Evolutionary conservation across 441 rosid species (phyloP).

Genomic region (Adansonia madagascariensis): DNA sequence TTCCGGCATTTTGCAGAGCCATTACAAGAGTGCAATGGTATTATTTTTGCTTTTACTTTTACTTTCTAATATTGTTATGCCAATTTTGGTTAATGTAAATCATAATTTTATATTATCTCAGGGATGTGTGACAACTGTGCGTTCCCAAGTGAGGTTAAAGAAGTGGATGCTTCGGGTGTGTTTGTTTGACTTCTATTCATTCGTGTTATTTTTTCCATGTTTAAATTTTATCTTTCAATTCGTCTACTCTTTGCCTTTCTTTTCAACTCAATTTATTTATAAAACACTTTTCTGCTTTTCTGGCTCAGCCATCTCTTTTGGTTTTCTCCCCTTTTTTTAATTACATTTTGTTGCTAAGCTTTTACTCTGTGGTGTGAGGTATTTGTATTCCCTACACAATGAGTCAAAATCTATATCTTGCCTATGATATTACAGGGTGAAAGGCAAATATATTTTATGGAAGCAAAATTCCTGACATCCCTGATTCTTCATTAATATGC

Average conservation of each 20-base stretch:
- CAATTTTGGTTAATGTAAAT: conserved; percentile 26
- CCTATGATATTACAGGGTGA: neutral
- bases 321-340: neutral
- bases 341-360: conserved; percentile 4
- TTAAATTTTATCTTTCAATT: neutral
- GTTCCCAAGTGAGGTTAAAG: conserved; percentile 63
- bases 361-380: neutral
- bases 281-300: neutral
- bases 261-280: conserved; percentile 8
- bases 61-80: neutral
- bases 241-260: neutral
- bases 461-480: neutral
- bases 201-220: neutral
- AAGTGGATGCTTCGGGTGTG: conserved; percentile 79
- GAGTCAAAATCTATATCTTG: conserved; percentile 4
- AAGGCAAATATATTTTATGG: neutral
- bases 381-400: neutral
- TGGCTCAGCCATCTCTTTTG: neutral
- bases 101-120: conserved; percentile 34
- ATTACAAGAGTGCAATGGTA: conserved; percentile 92
- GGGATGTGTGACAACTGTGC: conserved; percentile 98
- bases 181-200: conserved; percentile 29
- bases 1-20: conserved; percentile 90
- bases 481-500: neutral
- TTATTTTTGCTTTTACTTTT: conserved; percentile 13